Percentiles rank a stretch among this genome's conserved stretches.
These are phyloP conservation scores for Cymbidium sinense DNA, from an alignment of 106 monocot genomes.

Conservation along the genomic window DNA sequence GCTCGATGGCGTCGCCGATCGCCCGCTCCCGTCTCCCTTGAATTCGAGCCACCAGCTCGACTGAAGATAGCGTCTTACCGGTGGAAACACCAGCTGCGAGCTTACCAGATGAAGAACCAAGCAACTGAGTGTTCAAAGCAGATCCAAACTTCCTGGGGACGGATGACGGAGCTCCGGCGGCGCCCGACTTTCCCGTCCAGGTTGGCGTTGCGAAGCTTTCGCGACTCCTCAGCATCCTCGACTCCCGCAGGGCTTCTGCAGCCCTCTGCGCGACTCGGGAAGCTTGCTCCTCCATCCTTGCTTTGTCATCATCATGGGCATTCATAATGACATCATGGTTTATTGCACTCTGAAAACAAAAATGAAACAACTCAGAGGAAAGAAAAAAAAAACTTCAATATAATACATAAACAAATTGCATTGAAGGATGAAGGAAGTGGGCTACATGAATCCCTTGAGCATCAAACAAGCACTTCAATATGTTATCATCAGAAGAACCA, in stretches of 20 bases:
- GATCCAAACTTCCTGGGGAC: constrained; percentile 63
- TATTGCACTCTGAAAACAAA: constrained; percentile 66
- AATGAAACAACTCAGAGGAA: background rate
- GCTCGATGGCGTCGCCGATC: constrained; percentile 44
- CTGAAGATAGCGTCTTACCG: constrained; percentile 63
- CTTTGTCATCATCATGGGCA: constrained; percentile 67
- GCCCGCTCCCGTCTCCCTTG: constrained; percentile 58
- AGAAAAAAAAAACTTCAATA: background rate
- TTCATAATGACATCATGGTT: constrained; percentile 93
- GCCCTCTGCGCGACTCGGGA: constrained; percentile 78
- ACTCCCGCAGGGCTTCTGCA: constrained; percentile 83
- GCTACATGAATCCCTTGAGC: constrained; percentile 87
- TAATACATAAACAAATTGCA: background rate
- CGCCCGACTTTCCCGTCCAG: constrained; percentile 86
- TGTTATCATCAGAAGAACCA: constrained; percentile 33
- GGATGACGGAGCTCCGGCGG: constrained; percentile 78
- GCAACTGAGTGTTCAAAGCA: constrained; percentile 32
- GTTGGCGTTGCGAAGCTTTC: constrained; percentile 82
- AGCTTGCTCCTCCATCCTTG: constrained; percentile 74
- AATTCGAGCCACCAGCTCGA: constrained; percentile 63
- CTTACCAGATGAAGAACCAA: constrained; percentile 19
- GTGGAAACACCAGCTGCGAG: constrained; percentile 43
- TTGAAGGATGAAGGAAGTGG: background rate
- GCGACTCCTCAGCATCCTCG: constrained; percentile 58
- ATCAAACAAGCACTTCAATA: constrained; percentile 70